These are phyloP conservation scores for Juncus inflexus DNA, from an alignment of 176 grass and related monocot species.

Conservation along the genomic window DNA sequence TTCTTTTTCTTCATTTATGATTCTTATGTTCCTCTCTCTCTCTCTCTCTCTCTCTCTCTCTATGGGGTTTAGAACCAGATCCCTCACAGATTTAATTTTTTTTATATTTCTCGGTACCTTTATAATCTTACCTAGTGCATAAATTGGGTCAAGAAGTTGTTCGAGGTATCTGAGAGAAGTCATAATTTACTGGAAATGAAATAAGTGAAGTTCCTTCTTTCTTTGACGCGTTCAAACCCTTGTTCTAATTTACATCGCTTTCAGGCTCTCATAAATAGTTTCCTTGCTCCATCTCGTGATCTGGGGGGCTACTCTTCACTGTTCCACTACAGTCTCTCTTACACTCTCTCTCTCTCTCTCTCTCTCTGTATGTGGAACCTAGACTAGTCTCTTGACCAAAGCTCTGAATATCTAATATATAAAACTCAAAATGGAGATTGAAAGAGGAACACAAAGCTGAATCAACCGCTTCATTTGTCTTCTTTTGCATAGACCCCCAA, in stretches of 20 bases:
- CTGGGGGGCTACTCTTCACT: constrained; percentile 26
- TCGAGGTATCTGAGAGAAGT: constrained; percentile 19
- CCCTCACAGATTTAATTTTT: too few relatives aligned
- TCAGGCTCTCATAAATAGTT: constrained; percentile 22
- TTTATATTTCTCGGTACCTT: not conserved
- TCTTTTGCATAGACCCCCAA: constrained; percentile 22
- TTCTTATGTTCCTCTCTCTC: constrained; percentile 1
- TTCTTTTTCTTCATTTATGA: not conserved
- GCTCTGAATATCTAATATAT: constrained; percentile 18
- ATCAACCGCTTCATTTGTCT: constrained; percentile 34
- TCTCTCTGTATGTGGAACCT: constrained; percentile 29
- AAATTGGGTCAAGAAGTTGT: constrained; percentile 1
- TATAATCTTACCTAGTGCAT: not conserved
- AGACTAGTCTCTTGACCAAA: constrained; percentile 27
- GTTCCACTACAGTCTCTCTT: constrained; percentile 11
- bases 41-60: not conserved
- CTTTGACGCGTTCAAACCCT: too few relatives aligned
- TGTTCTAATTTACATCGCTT: constrained; percentile 13
- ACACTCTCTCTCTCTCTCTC: constrained; percentile 9
- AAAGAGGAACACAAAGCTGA: constrained; percentile 35
- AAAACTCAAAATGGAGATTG: not conserved
- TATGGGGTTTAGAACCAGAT: not conserved
- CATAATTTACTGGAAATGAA: constrained; percentile 2
- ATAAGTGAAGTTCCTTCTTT: not conserved
- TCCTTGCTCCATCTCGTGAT: constrained; percentile 31